These are phyloP conservation scores for Eimeria praecox DNA, from an alignment of 169 alveolate species.

Conservation along the genomic window DNA sequence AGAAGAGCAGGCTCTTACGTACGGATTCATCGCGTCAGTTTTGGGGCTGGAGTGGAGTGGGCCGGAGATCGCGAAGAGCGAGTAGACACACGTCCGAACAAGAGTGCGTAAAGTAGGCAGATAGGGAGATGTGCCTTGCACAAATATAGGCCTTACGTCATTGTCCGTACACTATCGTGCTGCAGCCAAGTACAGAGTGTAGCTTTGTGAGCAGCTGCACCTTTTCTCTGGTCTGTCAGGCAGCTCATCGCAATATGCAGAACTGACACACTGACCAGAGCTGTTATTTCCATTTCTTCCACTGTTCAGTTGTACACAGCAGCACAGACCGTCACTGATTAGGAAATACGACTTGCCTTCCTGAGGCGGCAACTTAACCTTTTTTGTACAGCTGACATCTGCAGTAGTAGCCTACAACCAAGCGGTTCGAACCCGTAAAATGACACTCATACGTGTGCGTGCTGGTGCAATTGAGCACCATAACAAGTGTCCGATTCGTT, in stretches of 20 bases:
- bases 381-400: background rate
- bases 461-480: background rate
- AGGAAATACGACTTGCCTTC: too few relatives aligned
- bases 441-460: background rate
- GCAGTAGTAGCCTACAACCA: background rate
- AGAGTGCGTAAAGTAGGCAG: background rate
- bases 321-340: background rate
- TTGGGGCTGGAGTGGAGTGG: slow-evolving; percentile 48
- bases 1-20: slow-evolving; percentile 36
- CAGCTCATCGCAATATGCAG: background rate
- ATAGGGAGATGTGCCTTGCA: background rate
- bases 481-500: background rate
- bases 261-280: background rate
- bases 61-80: background rate
- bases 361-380: background rate
- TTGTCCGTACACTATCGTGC: background rate
- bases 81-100: background rate
- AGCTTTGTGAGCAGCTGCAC: background rate
- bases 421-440: background rate
- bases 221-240: background rate
- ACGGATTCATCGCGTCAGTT: slow-evolving; percentile 50
- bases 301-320: background rate
- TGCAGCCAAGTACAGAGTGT: background rate
- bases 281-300: background rate
- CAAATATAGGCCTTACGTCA: background rate